These are phyloP conservation scores for Cucurbita moschata DNA, from an alignment of 306 rosid genomes.

Conservation along the genomic window DNA sequence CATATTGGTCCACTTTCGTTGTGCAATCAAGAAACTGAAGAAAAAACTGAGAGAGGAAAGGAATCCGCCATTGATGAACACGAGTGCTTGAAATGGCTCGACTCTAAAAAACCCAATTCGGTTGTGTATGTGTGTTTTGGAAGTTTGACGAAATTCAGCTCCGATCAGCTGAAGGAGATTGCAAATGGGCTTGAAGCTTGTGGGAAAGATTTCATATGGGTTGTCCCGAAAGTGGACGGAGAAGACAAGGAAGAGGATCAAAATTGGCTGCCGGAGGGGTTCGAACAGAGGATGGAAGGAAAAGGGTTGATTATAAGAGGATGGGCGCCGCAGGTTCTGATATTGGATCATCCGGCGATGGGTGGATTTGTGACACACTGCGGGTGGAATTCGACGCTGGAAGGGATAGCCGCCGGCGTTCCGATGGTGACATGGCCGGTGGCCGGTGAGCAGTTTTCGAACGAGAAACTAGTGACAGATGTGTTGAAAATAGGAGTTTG, in stretches of 20 bases:
- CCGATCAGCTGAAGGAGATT: slow-evolving; percentile 19
- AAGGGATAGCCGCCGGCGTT: slow-evolving; percentile 35
- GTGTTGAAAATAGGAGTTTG: slow-evolving; percentile 39
- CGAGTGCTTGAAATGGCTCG: slow-evolving; percentile 24
- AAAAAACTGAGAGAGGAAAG: slow-evolving; percentile 14
- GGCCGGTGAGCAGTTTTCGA: slow-evolving; percentile 52
- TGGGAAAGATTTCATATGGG: slow-evolving; percentile 25
- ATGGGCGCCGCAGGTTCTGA: slow-evolving; percentile 39
- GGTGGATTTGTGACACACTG: slow-evolving; percentile 71
- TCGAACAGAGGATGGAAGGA: slow-evolving; percentile 18
- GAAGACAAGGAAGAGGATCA: neutral
- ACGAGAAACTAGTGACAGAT: slow-evolving; percentile 47
- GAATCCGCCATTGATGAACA: slow-evolving; percentile 9
- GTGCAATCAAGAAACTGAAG: neutral
- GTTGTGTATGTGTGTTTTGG: slow-evolving; percentile 27
- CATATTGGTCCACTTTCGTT: slow-evolving; percentile 25
- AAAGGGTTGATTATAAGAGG: slow-evolving; percentile 21
- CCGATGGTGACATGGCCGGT: slow-evolving; percentile 72
- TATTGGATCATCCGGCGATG: slow-evolving; percentile 34
- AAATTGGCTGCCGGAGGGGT: slow-evolving; percentile 21
- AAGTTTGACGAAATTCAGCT: slow-evolving; percentile 10
- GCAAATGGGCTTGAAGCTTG: slow-evolving; percentile 24
- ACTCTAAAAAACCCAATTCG: slow-evolving; percentile 11
- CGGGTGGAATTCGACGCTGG: slow-evolving; percentile 70
- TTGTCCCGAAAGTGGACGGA: slow-evolving; percentile 7